Base-by-base conservation (phyloP, 768 basidiomycete genomes). In the Boletus rubescentipes region DNA sequence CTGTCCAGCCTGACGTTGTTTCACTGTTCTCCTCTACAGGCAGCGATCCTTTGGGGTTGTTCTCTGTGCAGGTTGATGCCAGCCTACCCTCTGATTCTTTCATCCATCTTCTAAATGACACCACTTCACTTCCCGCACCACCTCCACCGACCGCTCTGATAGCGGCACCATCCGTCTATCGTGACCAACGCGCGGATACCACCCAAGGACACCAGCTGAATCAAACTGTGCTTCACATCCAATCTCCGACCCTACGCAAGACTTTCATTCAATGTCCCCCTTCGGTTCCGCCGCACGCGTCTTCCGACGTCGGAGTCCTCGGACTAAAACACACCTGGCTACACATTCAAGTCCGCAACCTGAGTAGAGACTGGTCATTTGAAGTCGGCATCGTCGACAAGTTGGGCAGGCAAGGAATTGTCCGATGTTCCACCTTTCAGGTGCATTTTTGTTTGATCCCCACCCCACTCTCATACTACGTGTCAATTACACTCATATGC, bases 401-500 rank as follows among this genome's bases (percentile, higher is more conserved):
- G 50, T 67, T 69, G 12, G 82, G 84, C 14, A 75, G 79, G 53
- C 73, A 73, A 57, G 89, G 90, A 3, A 67, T 80, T 46, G 66
- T 90, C 34, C 76, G 89, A 32, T 79, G 84, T 59, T 89, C 89
- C 21, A 91, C 91, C 7, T 92, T 92, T 59, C 90, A 91, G 86
- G 90, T 92, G 58, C 55, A 31, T 40, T 51, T 32, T 15, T 46
- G n/a, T 38, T 12, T 35, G 10, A 29, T 54, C 37, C 30, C 44
- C 39, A 21, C 32, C 15, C 41, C 38, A 31, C 34, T 20, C 14
- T 23, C 35, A 26, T 26, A 26, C 18, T 31, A 32, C n/a, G n/a
- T 46, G 32, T 20, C 53, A 36, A 50, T 53, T 34, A 29, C 38
- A 51, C 53, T 55, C 63, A 55, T 31, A 60, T 47, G 10, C 20